Percentiles rank a stretch among this genome's conserved stretches.
Conservation (phyloP, 768 basidiomycete genomes). For the Boletus tylopilopsis region DNA sequence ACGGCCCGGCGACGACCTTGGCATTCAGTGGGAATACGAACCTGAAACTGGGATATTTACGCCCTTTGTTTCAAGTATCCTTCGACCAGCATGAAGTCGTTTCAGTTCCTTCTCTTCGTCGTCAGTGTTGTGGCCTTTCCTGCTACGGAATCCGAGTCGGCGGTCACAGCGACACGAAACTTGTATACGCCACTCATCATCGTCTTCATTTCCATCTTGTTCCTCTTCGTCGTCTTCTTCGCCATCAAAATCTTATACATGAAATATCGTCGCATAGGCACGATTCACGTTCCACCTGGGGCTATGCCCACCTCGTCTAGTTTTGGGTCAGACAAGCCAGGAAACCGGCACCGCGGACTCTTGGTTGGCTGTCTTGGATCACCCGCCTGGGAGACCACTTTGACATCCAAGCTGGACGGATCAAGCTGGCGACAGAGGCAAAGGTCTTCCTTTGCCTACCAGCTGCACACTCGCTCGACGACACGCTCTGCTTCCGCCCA, state of each 20-base stretch:
- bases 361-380: constrained; percentile 31
- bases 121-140: constrained; percentile 15
- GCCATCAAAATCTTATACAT: constrained; percentile 26
- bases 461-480: not conserved
- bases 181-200: constrained; percentile 13
- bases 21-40: constrained; percentile 19
- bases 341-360: constrained; percentile 9
- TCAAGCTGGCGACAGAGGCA: constrained; percentile 4
- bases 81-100: constrained; percentile 4
- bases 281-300: constrained; percentile 17
- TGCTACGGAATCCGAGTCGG: not conserved
- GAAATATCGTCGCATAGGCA: constrained; percentile 26
- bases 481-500: constrained; percentile 3
- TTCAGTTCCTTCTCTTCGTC: not conserved
- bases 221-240: constrained; percentile 15
- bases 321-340: not conserved
- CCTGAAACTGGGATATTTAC: not conserved
- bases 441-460: constrained; percentile 7
- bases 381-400: constrained; percentile 28
- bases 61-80: not conserved
- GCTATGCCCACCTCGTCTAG: not conserved
- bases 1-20: constrained; percentile 3
- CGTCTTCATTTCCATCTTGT: constrained; percentile 13
- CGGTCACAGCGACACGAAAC: not conserved
- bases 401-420: constrained; percentile 13